These are phyloP conservation scores for Fraxinus americana DNA, from an alignment of 257 asterid species.

Conservation along the genomic window DNA sequence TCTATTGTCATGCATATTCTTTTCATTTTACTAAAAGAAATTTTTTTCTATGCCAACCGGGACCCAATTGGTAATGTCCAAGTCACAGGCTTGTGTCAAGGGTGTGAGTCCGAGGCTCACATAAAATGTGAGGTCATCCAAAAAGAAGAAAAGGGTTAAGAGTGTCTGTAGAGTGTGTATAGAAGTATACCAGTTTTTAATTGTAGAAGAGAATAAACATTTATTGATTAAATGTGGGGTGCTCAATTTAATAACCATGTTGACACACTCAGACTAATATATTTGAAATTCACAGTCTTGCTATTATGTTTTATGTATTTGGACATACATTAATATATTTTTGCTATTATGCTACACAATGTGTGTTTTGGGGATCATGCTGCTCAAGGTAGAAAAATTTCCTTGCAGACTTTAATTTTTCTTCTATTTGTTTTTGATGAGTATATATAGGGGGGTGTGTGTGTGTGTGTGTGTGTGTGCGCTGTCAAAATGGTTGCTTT, in stretches of 20 bases:
- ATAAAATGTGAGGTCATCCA: background rate
- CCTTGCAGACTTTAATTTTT: background rate
- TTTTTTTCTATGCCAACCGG: background rate
- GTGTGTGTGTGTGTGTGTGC: no score
- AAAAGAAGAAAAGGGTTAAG: background rate
- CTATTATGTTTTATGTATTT: background rate
- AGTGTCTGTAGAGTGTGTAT: background rate
- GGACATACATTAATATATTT: background rate
- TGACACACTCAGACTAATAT: background rate
- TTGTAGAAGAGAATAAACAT: background rate
- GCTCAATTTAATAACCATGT: background rate
- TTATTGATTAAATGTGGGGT: background rate
- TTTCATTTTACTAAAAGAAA: no score
- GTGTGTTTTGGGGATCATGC: background rate
- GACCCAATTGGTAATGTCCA: background rate
- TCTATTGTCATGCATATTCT: background rate
- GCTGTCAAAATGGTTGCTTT: background rate
- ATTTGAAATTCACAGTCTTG: background rate
- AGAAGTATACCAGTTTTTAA: background rate
- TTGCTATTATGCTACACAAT: background rate
- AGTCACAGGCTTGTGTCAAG: background rate
- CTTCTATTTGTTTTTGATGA: background rate
- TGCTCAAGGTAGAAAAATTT: background rate
- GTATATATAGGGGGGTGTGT: background rate
- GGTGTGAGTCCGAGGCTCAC: background rate